phyloP scores from a whole-genome alignment of 208 protist genomes.

The Leishmania aethiopica region DNA sequence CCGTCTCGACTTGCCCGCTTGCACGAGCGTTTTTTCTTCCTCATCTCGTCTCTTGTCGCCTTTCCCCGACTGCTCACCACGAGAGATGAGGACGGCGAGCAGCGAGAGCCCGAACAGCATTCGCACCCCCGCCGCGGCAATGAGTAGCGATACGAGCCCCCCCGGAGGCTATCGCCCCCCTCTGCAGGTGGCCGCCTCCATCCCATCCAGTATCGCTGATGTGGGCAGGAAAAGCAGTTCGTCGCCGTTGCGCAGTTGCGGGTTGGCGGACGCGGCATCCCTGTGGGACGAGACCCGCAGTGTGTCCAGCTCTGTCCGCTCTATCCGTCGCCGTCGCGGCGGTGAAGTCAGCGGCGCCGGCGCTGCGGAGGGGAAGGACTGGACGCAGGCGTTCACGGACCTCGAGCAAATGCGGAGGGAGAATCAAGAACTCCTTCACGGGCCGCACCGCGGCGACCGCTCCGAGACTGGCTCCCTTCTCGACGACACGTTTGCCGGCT shows the following conservation, averaged over 20 bases:
- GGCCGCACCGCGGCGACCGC: slow-evolving; percentile 19
- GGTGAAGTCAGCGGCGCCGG: slow-evolving; percentile 23
- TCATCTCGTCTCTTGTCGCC: background rate
- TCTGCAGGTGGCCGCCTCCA: background rate
- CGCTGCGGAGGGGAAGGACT: slow-evolving; percentile 27
- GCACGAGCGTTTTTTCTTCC: background rate
- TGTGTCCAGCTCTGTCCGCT: slow-evolving; percentile 36
- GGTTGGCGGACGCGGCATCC: background rate
- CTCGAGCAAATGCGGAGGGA: slow-evolving; percentile 76
- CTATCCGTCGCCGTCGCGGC: slow-evolving; percentile 37
- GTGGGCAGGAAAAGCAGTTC: background rate
- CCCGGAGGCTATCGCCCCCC: background rate
- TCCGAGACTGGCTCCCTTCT: background rate
- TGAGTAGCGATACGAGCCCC: background rate
- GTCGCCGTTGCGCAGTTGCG: slow-evolving; percentile 9
- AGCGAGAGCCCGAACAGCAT: background rate
- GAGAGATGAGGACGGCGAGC: background rate
- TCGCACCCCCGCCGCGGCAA: background rate
- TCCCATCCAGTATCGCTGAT: background rate
- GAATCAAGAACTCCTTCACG: slow-evolving; percentile 64
- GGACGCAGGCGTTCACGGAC: slow-evolving; percentile 46
- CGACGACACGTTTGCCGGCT: slow-evolving; percentile 15
- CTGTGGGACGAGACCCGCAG: slow-evolving; percentile 34
- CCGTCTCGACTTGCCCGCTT: background rate
- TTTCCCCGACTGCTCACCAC: background rate